Evolutionary conservation across 2,329 filamentous ascomycete genomes (phyloP).

Genomic region (Dothideomycetes sp.): DNA sequence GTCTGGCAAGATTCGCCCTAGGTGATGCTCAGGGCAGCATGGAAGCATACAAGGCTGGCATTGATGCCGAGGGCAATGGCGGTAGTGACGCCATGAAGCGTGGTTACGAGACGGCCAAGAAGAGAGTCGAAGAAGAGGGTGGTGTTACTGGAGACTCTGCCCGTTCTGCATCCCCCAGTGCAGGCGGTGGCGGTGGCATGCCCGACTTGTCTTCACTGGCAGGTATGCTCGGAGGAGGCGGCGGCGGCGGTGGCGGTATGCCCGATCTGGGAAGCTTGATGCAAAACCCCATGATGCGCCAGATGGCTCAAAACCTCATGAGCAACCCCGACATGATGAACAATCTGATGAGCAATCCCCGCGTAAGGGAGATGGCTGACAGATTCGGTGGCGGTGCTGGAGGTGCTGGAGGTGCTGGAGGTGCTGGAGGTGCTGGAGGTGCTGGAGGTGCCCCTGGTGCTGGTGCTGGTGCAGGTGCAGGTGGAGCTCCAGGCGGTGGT

Average conservation of each 20-base stretch:
- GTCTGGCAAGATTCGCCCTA: slow-evolving; percentile 82
- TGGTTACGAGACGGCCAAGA: slow-evolving; percentile 88
- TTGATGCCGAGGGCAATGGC: slow-evolving; percentile 86
- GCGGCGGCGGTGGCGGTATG: slow-evolving; percentile 65
- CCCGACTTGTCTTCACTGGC: slow-evolving; percentile 33
- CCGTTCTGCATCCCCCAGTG: slow-evolving; percentile 25
- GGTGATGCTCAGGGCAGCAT: slow-evolving; percentile 85
- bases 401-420: slow-evolving; percentile 27
- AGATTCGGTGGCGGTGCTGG: slow-evolving; percentile 52
- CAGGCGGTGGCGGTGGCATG: slow-evolving; percentile 33
- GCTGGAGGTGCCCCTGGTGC: too few relatives aligned
- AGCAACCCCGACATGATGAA: slow-evolving; percentile 87
- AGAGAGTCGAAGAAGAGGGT: slow-evolving; percentile 72
- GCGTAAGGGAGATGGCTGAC: slow-evolving; percentile 77
- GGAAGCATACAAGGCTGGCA: slow-evolving; percentile 89
- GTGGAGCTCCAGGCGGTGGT: slow-evolving; percentile 26
- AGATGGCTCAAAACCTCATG: slow-evolving; percentile 96
- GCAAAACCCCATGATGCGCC: slow-evolving; percentile 97
- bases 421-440: slow-evolving; percentile 20
- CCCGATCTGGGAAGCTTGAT: slow-evolving; percentile 80
- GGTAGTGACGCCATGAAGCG: slow-evolving; percentile 97
- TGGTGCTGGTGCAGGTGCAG: too few relatives aligned
- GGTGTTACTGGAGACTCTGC: slow-evolving; percentile 29
- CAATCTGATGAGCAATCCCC: slow-evolving; percentile 90
- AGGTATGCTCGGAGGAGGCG: slow-evolving; percentile 42